These are phyloP conservation scores for Fusarium poae DNA, from an alignment of 2,329 filamentous ascomycete genomes.

Conservation along the genomic window DNA sequence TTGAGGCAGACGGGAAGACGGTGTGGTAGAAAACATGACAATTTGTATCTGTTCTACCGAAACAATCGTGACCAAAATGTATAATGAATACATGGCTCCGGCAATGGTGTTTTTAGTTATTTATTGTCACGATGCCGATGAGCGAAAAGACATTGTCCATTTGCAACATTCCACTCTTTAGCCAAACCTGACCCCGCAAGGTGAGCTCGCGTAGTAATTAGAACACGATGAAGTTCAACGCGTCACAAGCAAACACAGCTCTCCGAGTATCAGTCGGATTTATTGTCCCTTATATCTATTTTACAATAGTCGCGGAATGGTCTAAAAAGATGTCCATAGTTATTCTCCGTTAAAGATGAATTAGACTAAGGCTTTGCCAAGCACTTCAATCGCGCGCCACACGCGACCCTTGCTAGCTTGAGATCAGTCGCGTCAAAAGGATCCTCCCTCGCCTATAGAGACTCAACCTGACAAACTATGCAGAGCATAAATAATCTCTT, in stretches of 20 bases:
- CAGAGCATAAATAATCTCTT: background rate
- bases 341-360: background rate
- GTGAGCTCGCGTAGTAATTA: background rate
- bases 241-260: background rate
- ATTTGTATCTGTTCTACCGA: fast-evolving
- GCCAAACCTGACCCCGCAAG: too few species aligned
- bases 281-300: background rate
- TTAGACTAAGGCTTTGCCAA: background rate
- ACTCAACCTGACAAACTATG: background rate
- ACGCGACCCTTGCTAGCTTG: background rate
- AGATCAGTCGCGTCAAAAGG: background rate
- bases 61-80: fast-evolving
- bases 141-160: too few species aligned
- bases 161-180: too few species aligned
- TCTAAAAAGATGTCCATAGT: background rate
- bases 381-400: background rate
- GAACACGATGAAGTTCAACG: background rate
- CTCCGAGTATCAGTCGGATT: background rate
- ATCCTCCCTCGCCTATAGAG: background rate
- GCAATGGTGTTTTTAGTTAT: too few species aligned
- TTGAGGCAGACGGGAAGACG: fast-evolving
- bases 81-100: too few species aligned
- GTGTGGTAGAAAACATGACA: fast-evolving
- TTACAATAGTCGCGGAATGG: background rate
- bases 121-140: too few species aligned